These are phyloP conservation scores for Leccinellum albellum DNA, from an alignment of 768 basidiomycete genomes.

Conservation along the genomic window DNA sequence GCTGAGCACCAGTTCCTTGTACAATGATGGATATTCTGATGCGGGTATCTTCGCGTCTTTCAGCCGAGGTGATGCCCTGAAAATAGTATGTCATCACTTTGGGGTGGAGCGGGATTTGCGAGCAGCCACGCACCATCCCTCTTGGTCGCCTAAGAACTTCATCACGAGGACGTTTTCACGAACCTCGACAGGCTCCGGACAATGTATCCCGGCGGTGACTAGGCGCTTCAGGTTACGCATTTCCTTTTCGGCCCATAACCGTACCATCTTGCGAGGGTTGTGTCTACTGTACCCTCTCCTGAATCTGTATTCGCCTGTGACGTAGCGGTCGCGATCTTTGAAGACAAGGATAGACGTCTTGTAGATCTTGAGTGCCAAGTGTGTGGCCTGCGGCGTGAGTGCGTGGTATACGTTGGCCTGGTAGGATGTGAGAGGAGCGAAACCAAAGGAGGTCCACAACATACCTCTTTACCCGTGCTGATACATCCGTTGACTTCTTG, in stretches of 20 bases:
- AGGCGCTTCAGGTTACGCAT: conserved; percentile 92
- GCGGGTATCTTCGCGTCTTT: conserved; percentile 76
- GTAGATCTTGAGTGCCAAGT: conserved; percentile 95
- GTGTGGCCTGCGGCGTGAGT: conserved; percentile 45
- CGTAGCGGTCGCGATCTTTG: conserved; percentile 96
- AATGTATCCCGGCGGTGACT: conserved; percentile 74
- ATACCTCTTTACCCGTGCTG: conserved; percentile 95
- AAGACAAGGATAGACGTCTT: conserved; percentile 97
- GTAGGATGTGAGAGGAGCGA: conserved; percentile 4
- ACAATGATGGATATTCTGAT: conserved; percentile 55
- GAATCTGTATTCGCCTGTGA: conserved; percentile 95
- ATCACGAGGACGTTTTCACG: conserved; percentile 97
- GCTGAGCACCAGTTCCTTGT: conserved; percentile 73
- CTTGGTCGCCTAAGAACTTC: conserved; percentile 80
- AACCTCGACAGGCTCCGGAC: conserved; percentile 89
- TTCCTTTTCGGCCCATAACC: conserved; percentile 99
- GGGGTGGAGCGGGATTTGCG: neutral
- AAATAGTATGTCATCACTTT: neutral
- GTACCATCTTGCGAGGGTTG: conserved; percentile 98
- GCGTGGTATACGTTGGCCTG: conserved; percentile 99
- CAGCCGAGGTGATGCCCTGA: conserved; percentile 86
- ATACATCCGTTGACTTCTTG: conserved; percentile 94
- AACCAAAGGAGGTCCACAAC: conserved; percentile 9
- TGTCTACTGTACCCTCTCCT: conserved; percentile 80
- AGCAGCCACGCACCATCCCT: conserved; percentile 64